Base-by-base conservation (phyloP, 208 protist species). In the Leishmania lainsoni region DNA sequence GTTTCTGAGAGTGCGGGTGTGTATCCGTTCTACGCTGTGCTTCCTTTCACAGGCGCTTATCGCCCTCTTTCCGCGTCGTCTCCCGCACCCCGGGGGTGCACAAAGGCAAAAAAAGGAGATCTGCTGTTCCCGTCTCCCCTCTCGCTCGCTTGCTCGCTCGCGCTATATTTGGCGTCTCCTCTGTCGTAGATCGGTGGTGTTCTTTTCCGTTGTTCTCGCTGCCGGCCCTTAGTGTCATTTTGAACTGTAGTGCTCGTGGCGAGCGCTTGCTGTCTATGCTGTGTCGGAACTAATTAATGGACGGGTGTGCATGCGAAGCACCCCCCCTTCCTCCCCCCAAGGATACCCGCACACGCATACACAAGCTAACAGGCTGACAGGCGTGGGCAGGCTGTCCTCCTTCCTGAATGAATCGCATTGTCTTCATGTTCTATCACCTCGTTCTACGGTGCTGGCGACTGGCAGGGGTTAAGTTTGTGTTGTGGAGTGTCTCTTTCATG, bases 261-360 rank as follows among this genome's bases (percentile, higher is more conserved):
- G 72, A 49, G 58, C 12, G 58, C 81, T 83, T 56, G 22, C 39
- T 66, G 45, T 22, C 17, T 45, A 20, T 70, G 65, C 65, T 70
- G 65, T 45, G 65, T 70, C 5, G 65, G 65, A 48, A 29, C 14
- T 48, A 48, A 70, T 70, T 42, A 70, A 70, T 26, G 12, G 65
- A 70, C 14, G 1, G n/a, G 10, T n/a, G 65, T 45, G 29, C 65
- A 9, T 3, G 65, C 17, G 45, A 22, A 39, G 65, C 65, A 70
- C 65, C 42, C 14, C 65, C n/a, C n/a, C n/a, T n/a, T n/a, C n/a
- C 35, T 29, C 17, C 16, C 14, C 14, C 20, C 14, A 8, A 16
- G 22, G 3, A 5, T 5, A 39, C 6, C 29, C 59, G 35, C 8
- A 35, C 59, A 39, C 59, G 17, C 6, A 66, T 16, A 58, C n/a